phyloP scores from a whole-genome alignment of 2,329 filamentous ascomycete genomes.

The Colletotrichum sp. region DNA sequence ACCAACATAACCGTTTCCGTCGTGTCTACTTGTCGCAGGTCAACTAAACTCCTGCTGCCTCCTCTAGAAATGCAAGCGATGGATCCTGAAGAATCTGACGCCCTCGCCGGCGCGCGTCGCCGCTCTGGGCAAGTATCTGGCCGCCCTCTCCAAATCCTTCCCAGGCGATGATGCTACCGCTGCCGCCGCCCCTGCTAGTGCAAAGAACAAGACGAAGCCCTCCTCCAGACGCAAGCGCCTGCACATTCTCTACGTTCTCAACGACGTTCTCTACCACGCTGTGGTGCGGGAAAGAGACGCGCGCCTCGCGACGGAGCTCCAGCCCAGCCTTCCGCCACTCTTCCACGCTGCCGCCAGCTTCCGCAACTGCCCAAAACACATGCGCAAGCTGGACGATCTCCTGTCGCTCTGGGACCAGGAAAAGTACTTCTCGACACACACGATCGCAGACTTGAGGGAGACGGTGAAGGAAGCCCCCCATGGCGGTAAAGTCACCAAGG shows the following conservation, averaged over 20 bases:
- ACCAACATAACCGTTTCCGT: conserved; percentile 16
- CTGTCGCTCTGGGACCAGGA: conserved; percentile 74
- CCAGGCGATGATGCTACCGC: not conserved
- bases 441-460: conserved; percentile 63
- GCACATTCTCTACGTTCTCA: conserved; percentile 78
- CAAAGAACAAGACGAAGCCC: conserved; percentile 33
- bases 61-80: conserved; percentile 82
- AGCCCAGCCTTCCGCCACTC: conserved; percentile 66
- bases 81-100: conserved; percentile 76
- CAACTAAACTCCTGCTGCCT: conserved; percentile 39
- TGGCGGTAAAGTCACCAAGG: conserved; percentile 18
- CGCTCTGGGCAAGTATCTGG: conserved; percentile 77
- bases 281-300: conserved; percentile 54
- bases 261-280: conserved; percentile 76
- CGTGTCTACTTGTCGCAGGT: conserved; percentile 7
- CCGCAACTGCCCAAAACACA: conserved; percentile 67
- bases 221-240: conserved; percentile 72
- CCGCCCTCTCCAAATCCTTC: conserved; percentile 68
- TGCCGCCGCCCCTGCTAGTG: not conserved
- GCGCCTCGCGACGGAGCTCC: conserved; percentile 59
- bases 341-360: conserved; percentile 61
- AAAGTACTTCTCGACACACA: conserved; percentile 60
- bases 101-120: conserved; percentile 68
- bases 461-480: conserved; percentile 48
- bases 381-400: conserved; percentile 66